phyloP scores from a whole-genome alignment of 2,329 filamentous ascomycete species.

The Ilyonectria destructans region DNA sequence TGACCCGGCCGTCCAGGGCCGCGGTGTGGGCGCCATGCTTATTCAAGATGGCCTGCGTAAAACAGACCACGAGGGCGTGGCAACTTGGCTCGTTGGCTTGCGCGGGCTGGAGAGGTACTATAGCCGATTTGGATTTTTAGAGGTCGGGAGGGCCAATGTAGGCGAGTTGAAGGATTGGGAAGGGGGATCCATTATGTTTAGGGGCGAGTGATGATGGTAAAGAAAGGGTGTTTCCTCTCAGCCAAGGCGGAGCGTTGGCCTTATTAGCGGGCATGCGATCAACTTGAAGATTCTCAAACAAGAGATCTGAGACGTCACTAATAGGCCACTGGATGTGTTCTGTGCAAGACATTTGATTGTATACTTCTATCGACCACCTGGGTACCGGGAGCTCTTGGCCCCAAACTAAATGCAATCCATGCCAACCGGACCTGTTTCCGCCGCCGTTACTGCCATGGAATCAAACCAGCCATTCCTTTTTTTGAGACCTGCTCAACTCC shows the following conservation, averaged over 20 bases:
- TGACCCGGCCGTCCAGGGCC: constrained; percentile 51
- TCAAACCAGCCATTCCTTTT: constrained; percentile 20
- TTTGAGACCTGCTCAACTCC: constrained; percentile 28
- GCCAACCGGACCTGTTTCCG: constrained; percentile 19
- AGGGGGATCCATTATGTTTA: constrained; percentile 57
- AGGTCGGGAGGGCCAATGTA: constrained; percentile 56
- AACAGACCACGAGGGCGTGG: constrained; percentile 50
- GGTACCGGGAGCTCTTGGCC: constrained; percentile 17
- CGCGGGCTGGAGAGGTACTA: constrained; percentile 54
- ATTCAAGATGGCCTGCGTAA: constrained; percentile 50
- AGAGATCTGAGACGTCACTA: neutral
- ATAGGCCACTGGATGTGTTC: neutral
- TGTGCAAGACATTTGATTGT: constrained; percentile 20
- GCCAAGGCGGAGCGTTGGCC: too few species aligned
- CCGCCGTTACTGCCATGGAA: constrained; percentile 11
- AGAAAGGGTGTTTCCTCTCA: neutral
- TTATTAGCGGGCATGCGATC: neutral
- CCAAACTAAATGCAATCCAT: constrained; percentile 26
- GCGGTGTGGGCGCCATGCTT: constrained; percentile 52
- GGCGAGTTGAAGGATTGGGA: constrained; percentile 56
- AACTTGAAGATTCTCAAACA: neutral
- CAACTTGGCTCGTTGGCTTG: constrained; percentile 54
- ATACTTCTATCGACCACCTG: constrained; percentile 24
- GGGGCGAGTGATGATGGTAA: constrained; percentile 45
- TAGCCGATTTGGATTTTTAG: constrained; percentile 52